Base-by-base conservation (phyloP, 1,139 yeast species). In the Candida frijolesensis region DNA sequence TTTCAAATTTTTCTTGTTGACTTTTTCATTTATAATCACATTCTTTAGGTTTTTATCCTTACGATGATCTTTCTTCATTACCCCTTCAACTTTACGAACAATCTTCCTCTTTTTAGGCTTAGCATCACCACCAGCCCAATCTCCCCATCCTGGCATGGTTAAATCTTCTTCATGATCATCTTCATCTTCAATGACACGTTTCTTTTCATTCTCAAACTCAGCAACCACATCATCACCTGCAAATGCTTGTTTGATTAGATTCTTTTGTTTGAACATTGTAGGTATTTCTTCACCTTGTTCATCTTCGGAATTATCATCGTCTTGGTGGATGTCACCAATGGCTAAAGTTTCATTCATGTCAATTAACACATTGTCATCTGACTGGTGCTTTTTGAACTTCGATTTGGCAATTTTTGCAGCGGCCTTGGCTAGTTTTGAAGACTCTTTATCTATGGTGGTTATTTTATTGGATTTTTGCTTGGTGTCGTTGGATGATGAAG, bases 91-190 rank as follows among this genome's bases (percentile, higher is more conserved):
- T 56, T 83, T 87, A 54, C 85, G 80, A 16, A 86, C 78, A 52
- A 87, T 77, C 65, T 84, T 86, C 60, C 79, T 76, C 69, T 85
- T 84, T 69, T 85, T 84, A 60, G 76, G 72, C 51, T 78, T 77
- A 44, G 71, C 74, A n/a, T 77, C 80, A 15, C 82, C 85, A 15
- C 82, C 85, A 3, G 87, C 84, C 94, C 95, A 88, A 52, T 81
- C 87, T 45, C 94, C 94, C 98, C 99, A 94, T 2, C 99, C 99
- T 2, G 98, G 98, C 47, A 92, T 70, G 0, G 96, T 87, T 48
- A 86, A 71, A 64, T 92, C 97, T 54, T 87, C 86, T 60, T 86
- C 91, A 64, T 89, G 80, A 66, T 94, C 97, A 53, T 84, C 98
- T 68, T 94, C 98, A 45, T 87, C 94, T 47, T 73, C 79, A 6